Conservation (phyloP, 306 rosid species). For the Trichosanthes cucumerina region DNA sequence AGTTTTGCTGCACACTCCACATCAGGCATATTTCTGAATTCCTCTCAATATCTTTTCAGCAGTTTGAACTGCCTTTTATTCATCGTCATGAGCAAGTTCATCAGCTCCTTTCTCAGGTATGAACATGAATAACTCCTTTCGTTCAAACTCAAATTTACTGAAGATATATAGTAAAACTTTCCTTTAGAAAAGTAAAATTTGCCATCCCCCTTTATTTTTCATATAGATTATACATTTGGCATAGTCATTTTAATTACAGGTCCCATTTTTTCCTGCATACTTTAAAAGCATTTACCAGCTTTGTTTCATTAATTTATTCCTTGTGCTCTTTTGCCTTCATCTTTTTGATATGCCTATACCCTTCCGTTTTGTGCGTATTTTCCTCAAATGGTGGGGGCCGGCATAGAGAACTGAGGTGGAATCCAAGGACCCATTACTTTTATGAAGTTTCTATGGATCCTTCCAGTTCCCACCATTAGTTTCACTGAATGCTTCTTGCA, state of each 20-base stretch:
- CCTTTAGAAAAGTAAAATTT: not conserved
- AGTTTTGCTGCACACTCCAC: slow-evolving; percentile 55
- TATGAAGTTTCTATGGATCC: not conserved
- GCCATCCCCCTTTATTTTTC: not conserved
- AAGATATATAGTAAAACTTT: not conserved
- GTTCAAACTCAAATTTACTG: not conserved
- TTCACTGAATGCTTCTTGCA: not conserved
- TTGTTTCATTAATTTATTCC: not conserved
- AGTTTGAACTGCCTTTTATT: slow-evolving; percentile 64
- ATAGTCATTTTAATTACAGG: not conserved
- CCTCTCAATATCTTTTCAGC: slow-evolving; percentile 80
- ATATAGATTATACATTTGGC: too few species aligned
- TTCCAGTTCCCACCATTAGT: too few species aligned
- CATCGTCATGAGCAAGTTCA: slow-evolving; percentile 67
- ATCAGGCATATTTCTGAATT: slow-evolving; percentile 58
- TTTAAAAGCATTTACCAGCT: not conserved
- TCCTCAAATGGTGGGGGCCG: too few species aligned
- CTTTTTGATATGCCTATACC: not conserved
- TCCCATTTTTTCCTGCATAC: not conserved
- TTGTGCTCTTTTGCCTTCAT: not conserved
- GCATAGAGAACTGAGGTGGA: not conserved
- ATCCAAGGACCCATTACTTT: not conserved
- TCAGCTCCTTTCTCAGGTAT: slow-evolving; percentile 67
- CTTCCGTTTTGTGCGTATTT: too few species aligned
- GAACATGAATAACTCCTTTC: not conserved